These are phyloP conservation scores for Castanea sativa DNA, from an alignment of 306 rosid genomes.

Conservation along the genomic window DNA sequence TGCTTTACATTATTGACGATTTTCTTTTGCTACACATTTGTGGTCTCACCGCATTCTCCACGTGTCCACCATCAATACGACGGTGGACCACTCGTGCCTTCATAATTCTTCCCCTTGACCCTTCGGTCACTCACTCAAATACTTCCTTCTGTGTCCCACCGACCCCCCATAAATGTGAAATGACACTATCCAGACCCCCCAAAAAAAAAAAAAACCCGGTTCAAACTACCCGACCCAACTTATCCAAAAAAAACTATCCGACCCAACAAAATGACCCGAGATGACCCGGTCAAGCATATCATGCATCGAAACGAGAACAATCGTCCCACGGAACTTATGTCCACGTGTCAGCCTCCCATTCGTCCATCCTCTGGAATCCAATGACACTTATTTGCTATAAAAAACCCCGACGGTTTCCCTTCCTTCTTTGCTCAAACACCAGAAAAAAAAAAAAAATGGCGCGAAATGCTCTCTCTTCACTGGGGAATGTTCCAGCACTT, in stretches of 20 bases:
- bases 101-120: constrained; percentile 20
- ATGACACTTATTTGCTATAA: constrained; percentile 61
- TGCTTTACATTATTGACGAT: not conserved
- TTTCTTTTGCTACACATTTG: not conserved
- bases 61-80: constrained; percentile 52
- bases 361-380: constrained; percentile 64
- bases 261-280: constrained; percentile 30
- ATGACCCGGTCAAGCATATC: constrained; percentile 42
- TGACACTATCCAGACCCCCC: no score
- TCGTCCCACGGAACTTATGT: constrained; percentile 12
- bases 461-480: constrained; percentile 28
- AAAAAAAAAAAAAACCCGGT: not conserved
- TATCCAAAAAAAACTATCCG: no score
- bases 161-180: not conserved
- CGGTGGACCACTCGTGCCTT: constrained; percentile 31
- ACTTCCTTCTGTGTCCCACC: not conserved
- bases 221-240: constrained; percentile 19
- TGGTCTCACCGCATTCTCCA: constrained; percentile 35
- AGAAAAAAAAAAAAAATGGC: constrained; percentile 19
- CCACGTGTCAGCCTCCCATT: constrained; percentile 47
- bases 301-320: constrained; percentile 53
- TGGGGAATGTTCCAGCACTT: constrained; percentile 23
- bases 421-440: not conserved
- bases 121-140: not conserved
- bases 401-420: constrained; percentile 39